Percentiles rank a stretch among this genome's conserved stretches.
These are phyloP conservation scores for Pelargonium australe DNA, from an alignment of 441 rosid species.

Conservation along the genomic window DNA sequence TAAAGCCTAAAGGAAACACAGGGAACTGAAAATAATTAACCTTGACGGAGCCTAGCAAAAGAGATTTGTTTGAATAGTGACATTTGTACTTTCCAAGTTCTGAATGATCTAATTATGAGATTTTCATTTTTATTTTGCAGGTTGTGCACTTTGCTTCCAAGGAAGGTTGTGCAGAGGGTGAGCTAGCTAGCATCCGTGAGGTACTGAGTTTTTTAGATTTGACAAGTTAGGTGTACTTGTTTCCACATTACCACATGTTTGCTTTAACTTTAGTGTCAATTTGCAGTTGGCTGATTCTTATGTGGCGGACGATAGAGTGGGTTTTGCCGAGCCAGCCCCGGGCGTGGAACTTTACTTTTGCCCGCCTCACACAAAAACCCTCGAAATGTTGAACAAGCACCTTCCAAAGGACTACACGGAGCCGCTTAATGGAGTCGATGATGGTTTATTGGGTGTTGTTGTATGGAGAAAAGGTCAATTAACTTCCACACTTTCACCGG, in stretches of 20 bases:
- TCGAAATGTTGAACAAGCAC: slow-evolving; percentile 51
- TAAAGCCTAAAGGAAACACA: no score
- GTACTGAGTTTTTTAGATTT: slow-evolving; percentile 25
- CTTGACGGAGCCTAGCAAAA: no score
- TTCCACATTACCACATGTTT: no score
- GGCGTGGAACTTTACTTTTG: slow-evolving; percentile 80
- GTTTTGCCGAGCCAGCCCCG: slow-evolving; percentile 61
- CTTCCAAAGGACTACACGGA: slow-evolving; percentile 55
- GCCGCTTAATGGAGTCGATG: slow-evolving; percentile 35
- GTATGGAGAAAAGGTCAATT: slow-evolving; percentile 81
- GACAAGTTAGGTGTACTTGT: background rate
- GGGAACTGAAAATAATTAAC: no score
- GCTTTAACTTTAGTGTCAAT: background rate
- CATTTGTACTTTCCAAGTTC: background rate
- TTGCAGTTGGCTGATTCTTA: slow-evolving; percentile 64
- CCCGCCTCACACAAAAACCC: slow-evolving; percentile 46
- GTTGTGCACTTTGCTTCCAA: slow-evolving; percentile 59
- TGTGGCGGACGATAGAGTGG: slow-evolving; percentile 57
- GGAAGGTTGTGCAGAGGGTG: slow-evolving; percentile 47
- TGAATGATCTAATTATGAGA: background rate
- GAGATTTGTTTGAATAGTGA: background rate
- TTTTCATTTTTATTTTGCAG: slow-evolving; percentile 31
- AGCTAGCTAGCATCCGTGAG: slow-evolving; percentile 53
- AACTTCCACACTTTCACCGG: slow-evolving; percentile 43
- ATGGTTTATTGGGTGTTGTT: slow-evolving; percentile 84